Conservation (phyloP, 257 asterid genomes). For the Buddleja alternifolia region DNA sequence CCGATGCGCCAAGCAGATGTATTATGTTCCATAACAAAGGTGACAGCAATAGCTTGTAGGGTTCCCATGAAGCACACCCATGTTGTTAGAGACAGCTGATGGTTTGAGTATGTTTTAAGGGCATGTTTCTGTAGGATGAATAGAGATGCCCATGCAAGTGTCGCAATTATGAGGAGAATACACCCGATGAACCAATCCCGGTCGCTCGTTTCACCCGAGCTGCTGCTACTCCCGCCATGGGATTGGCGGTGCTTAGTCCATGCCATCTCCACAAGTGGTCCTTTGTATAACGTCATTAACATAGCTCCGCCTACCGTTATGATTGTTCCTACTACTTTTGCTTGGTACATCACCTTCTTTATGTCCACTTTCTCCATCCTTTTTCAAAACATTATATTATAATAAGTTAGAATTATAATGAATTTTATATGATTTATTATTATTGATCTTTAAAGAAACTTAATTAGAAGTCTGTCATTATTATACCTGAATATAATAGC, state of each 20-base stretch:
- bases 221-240: conserved; percentile 6
- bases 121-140: conserved; percentile 67
- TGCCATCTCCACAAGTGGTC: conserved; percentile 57
- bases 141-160: conserved; percentile 85
- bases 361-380: conserved; percentile 87
- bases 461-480: no score
- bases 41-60: conserved; percentile 74
- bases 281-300: conserved; percentile 89
- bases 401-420: no score
- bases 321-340: conserved; percentile 69
- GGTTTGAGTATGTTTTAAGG: conserved; percentile 59
- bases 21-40: conserved; percentile 70
- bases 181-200: conserved; percentile 83
- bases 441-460: no score
- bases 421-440: no score
- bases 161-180: conserved; percentile 74
- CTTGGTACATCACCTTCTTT: conserved; percentile 74
- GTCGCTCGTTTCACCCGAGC: conserved; percentile 44
- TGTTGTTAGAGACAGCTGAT: conserved; percentile 66
- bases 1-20: conserved; percentile 68
- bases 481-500: conserved; percentile 72
- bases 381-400: not conserved
- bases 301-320: conserved; percentile 76
- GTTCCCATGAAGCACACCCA: conserved; percentile 80
- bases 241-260: conserved; percentile 59